Percentiles rank a stretch among this genome's conserved stretches.
Evolutionary conservation across 2,329 filamentous ascomycete genomes (phyloP).

Genomic region (Ophiostoma montium): DNA sequence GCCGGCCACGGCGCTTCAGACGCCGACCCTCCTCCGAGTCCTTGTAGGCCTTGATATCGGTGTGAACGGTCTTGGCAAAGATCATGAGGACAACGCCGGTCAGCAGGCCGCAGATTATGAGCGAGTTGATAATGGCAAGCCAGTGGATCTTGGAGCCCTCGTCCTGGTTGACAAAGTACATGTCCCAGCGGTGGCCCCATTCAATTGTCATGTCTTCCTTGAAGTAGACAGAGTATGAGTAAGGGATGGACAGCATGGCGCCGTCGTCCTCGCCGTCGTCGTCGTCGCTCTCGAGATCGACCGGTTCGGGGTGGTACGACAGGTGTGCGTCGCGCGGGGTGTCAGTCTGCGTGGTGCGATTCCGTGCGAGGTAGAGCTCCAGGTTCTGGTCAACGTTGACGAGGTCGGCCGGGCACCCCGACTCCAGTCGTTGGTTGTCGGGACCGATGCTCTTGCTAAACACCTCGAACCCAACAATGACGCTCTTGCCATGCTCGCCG

Average conservation of each 20-base stretch:
- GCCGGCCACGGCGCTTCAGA: slow-evolving; percentile 29
- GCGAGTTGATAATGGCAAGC: slow-evolving; percentile 76
- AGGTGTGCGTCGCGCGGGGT: slow-evolving; percentile 37
- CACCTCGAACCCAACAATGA: slow-evolving; percentile 80
- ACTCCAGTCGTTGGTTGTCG: slow-evolving; percentile 40
- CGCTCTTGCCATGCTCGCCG: slow-evolving; percentile 57
- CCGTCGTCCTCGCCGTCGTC: slow-evolving; percentile 50
- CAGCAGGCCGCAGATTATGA: slow-evolving; percentile 68
- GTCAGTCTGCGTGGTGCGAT: slow-evolving; percentile 37
- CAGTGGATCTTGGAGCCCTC: slow-evolving; percentile 73
- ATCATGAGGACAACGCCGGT: slow-evolving; percentile 73
- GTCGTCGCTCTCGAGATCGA: slow-evolving; percentile 44
- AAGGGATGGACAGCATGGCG: slow-evolving; percentile 58
- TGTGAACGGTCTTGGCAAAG: slow-evolving; percentile 60
- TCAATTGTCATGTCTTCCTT: slow-evolving; percentile 67
- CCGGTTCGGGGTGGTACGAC: slow-evolving; percentile 42
- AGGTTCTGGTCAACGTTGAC: slow-evolving; percentile 49
- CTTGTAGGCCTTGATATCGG: slow-evolving; percentile 63
- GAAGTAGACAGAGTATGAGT: slow-evolving; percentile 84
- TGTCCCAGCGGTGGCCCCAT: slow-evolving; percentile 75
- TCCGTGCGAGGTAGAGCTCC: slow-evolving; percentile 53
- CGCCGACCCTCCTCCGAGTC: slow-evolving; percentile 57
- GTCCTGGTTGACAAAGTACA: slow-evolving; percentile 80
- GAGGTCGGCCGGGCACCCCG: slow-evolving; percentile 55
- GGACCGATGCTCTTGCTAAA: slow-evolving; percentile 71